phyloP scores from a whole-genome alignment of 768 basidiomycete species.

The Mycena polygramma region DNA sequence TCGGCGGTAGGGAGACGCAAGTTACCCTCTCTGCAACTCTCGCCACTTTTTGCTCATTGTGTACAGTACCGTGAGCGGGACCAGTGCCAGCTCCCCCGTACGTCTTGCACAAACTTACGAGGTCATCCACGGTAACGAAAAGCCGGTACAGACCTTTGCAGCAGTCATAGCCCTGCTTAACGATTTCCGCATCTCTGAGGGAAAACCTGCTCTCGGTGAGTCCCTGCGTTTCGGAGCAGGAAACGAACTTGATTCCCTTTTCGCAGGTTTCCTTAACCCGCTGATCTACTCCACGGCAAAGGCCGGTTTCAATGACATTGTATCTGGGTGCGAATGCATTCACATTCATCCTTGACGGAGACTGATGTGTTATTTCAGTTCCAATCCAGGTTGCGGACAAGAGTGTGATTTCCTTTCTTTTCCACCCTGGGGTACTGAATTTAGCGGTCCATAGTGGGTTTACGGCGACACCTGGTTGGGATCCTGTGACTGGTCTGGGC shows the following conservation, averaged over 20 bases:
- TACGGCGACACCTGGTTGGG: slow-evolving; percentile 62
- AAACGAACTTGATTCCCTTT: too few species aligned
- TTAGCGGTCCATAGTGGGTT: slow-evolving; percentile 45
- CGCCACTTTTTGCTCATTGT: slow-evolving; percentile 37
- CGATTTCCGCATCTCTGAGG: slow-evolving; percentile 64
- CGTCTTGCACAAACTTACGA: slow-evolving; percentile 26
- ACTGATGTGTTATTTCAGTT: slow-evolving; percentile 25
- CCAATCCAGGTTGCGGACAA: slow-evolving; percentile 73
- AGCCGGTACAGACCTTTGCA: slow-evolving; percentile 61
- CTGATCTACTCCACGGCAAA: slow-evolving; percentile 57
- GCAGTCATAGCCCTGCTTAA: slow-evolving; percentile 72
- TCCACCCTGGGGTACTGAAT: background rate
- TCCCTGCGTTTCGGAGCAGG: too few species aligned
- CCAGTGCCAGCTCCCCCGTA: slow-evolving; percentile 65
- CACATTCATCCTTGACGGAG: background rate
- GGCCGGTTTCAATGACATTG: slow-evolving; percentile 69
- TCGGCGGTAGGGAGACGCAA: slow-evolving; percentile 59
- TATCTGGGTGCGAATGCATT: slow-evolving; percentile 48
- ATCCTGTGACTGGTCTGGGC: slow-evolving; percentile 74
- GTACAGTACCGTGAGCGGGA: slow-evolving; percentile 52
- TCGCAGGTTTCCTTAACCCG: slow-evolving; percentile 62
- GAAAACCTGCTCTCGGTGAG: slow-evolving; percentile 61
- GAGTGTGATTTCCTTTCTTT: slow-evolving; percentile 50
- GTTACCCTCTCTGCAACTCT: background rate
- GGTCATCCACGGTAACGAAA: slow-evolving; percentile 27